A percentile compares a stretch with the other conserved stretches of the same genome.
phyloP scores from a whole-genome alignment of 495 filamentous ascomycete species.

The Tuber brumale region DNA sequence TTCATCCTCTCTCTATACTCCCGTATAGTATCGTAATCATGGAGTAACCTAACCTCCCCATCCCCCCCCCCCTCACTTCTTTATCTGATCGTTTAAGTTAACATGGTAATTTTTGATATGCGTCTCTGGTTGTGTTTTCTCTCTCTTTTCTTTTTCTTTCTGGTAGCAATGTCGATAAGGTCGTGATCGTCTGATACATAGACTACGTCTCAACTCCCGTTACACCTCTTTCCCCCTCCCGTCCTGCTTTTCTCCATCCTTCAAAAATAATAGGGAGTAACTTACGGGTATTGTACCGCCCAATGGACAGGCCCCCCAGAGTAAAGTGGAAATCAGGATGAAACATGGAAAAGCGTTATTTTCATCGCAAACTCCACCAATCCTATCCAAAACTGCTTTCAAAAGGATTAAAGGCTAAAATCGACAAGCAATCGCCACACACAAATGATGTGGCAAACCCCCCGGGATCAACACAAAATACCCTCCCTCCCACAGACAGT shows the following conservation, averaged over 20 bases:
- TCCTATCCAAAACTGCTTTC: neutral
- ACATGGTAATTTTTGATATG: neutral
- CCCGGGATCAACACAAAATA: too few species aligned
- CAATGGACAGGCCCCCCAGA: neutral
- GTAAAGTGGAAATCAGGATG: neutral
- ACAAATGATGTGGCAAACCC: neutral
- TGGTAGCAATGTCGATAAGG: neutral
- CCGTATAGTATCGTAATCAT: neutral
- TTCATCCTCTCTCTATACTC: neutral
- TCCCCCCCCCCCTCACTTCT: neutral
- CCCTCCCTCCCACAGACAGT: neutral
- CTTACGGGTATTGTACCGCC: neutral
- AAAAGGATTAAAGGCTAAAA: too few species aligned
- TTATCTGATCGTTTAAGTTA: neutral
- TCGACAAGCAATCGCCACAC: neutral
- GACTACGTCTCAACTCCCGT: neutral
- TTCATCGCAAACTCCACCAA: neutral
- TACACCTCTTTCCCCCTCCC: neutral
- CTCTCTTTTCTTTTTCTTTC: neutral
- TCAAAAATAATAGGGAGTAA: neutral
- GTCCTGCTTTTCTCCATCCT: neutral
- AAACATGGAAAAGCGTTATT: neutral
- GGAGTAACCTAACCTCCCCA: neutral
- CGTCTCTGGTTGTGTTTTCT: neutral
- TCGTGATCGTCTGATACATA: neutral